A percentile compares a stretch with the other conserved stretches of the same genome.
Evolutionary conservation across 2,329 filamentous ascomycete genomes (phyloP).

Genomic region (Arthrobotrys iridis): DNA sequence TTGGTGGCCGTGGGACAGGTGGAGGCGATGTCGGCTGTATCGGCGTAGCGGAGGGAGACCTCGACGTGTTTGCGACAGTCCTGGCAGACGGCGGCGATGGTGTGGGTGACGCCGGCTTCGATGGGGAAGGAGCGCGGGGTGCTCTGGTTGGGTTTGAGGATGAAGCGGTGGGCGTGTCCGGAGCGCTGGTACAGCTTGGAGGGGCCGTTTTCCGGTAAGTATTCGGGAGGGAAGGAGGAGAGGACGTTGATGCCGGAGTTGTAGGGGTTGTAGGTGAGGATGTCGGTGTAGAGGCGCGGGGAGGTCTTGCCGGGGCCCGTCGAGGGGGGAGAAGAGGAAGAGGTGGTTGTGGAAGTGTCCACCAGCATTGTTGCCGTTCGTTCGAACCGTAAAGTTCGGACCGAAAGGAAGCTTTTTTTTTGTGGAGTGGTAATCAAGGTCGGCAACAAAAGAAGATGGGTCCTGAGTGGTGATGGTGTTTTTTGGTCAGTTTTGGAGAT

Average conservation of each 20-base stretch:
- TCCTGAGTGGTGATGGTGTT: too few species aligned
- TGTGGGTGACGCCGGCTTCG: constrained; percentile 64
- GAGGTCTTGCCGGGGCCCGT: constrained; percentile 65
- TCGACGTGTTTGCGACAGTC: constrained; percentile 72
- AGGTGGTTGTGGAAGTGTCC: constrained; percentile 3
- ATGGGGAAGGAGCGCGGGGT: constrained; percentile 60
- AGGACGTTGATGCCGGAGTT: constrained; percentile 69
- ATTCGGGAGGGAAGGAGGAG: constrained; percentile 68
- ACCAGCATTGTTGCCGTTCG: constrained; percentile 8
- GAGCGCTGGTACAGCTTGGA: constrained; percentile 58
- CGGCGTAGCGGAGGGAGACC: constrained; percentile 67
- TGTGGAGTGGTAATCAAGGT: neutral
- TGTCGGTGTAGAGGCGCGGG: constrained; percentile 64
- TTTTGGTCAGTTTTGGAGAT: too few species aligned
- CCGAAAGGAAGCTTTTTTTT: neutral
- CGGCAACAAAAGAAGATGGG: too few species aligned
- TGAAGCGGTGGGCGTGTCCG: constrained; percentile 66
- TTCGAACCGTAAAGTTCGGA: neutral
- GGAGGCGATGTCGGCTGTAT: constrained; percentile 58
- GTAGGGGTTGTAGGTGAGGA: constrained; percentile 66
- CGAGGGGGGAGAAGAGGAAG: constrained; percentile 49
- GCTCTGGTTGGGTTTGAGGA: constrained; percentile 69
- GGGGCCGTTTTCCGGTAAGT: constrained; percentile 33
- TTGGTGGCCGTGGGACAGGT: constrained; percentile 65
- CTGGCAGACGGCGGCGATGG: constrained; percentile 70